Evolutionary conservation across 1,139 yeast species (phyloP).

Genomic region (Ogataea hybrid): DNA sequence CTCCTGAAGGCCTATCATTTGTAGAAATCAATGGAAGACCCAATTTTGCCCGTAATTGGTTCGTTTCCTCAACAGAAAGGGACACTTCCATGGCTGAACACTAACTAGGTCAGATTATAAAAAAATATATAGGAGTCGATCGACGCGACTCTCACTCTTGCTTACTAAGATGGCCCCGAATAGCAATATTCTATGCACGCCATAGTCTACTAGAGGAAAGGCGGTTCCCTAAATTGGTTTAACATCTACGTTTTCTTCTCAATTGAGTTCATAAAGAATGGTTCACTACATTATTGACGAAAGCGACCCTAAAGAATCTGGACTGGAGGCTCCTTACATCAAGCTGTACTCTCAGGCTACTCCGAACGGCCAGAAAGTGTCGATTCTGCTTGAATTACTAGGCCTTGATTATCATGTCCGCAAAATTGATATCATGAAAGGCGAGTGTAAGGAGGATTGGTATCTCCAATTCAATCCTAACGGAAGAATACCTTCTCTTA

Average conservation of each 20-base stretch:
- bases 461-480: conserved; percentile 55
- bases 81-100: conserved; percentile 14
- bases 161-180: not conserved
- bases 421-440: conserved; percentile 38
- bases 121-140: conserved; percentile 2
- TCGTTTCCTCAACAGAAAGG: conserved; percentile 45
- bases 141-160: conserved; percentile 3
- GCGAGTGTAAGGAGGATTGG: conserved; percentile 52
- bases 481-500: conserved; percentile 59
- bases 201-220: not conserved
- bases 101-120: not conserved
- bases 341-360: conserved; percentile 49
- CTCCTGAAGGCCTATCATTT: not conserved
- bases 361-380: conserved; percentile 56
- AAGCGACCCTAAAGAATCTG: conserved; percentile 32
- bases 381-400: conserved; percentile 48
- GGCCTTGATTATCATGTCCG: conserved; percentile 46
- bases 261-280: conserved; percentile 9
- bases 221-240: not conserved
- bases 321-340: conserved; percentile 37
- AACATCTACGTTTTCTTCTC: not conserved
- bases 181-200: not conserved
- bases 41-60: conserved; percentile 44
- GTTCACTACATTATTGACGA: conserved; percentile 30
- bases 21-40: conserved; percentile 45